These are phyloP conservation scores for Voacanga thouarsii DNA, from an alignment of 257 asterid species.

Conservation along the genomic window DNA sequence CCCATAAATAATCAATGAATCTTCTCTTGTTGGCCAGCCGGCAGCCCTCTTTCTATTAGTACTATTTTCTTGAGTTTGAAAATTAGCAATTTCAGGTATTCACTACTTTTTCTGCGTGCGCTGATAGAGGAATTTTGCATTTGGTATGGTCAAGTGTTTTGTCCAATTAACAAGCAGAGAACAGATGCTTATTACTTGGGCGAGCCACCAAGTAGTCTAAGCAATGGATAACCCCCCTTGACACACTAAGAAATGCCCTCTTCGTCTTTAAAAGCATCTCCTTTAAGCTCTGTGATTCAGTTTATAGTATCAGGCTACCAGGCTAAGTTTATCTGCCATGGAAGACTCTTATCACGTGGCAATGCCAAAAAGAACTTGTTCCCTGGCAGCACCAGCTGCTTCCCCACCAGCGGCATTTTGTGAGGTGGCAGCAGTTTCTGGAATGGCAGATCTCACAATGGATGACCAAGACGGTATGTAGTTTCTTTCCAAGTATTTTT, in stretches of 20 bases:
- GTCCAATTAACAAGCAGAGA: constrained; percentile 5
- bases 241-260: not conserved
- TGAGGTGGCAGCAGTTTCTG: no score
- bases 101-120: not conserved
- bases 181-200: not conserved
- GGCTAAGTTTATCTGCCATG: no score
- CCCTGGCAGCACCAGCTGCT: no score
- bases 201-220: not conserved
- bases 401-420: no score
- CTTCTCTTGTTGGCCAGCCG: no score
- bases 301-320: not conserved
- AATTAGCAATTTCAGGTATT: not conserved
- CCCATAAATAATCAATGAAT: no score
- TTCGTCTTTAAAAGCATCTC: not conserved
- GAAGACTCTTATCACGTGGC: no score
- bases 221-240: constrained; percentile 1
- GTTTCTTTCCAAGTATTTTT: not conserved
- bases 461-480: constrained; percentile 11
- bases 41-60: no score
- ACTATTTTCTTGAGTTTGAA: not conserved
- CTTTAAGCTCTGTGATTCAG: not conserved
- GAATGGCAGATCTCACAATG: constrained; percentile 12
- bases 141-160: not conserved
- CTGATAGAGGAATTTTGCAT: not conserved
- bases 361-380: no score